Conservation (phyloP, 2,329 filamentous ascomycete species). For the Alternaria viburni region DNA sequence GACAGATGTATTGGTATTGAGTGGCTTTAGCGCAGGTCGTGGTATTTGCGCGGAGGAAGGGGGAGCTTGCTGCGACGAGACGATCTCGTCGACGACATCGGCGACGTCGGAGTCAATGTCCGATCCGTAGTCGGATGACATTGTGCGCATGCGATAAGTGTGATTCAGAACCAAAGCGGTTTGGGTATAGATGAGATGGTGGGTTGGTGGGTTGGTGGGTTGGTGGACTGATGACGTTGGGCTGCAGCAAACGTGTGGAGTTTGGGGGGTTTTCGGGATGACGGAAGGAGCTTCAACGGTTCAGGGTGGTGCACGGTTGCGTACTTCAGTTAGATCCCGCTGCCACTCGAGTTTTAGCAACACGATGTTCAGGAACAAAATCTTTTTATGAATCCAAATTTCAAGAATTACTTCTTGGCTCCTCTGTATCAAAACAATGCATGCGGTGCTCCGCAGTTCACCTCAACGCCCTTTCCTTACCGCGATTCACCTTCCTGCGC, state of each 20-base stretch:
- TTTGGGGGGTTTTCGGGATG: background rate
- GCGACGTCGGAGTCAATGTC: background rate
- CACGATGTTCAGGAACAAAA: too few species aligned
- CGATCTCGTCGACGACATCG: background rate
- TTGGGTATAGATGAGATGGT: background rate
- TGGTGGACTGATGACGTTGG: background rate
- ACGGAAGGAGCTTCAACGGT: background rate
- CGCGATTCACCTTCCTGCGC: too few species aligned
- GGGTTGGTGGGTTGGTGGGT: background rate
- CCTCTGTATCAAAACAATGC: too few species aligned
- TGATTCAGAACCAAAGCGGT: too few species aligned
- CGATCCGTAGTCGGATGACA: background rate
- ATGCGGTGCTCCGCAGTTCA: too few species aligned
- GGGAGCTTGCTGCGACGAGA: background rate
- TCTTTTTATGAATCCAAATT: too few species aligned
- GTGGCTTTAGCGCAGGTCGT: background rate
- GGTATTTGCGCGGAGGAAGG: background rate
- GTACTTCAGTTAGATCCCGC: background rate
- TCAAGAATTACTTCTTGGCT: too few species aligned
- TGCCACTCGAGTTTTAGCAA: too few species aligned
- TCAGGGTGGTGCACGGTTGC: background rate
- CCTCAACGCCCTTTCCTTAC: too few species aligned
- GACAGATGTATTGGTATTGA: accelerated
- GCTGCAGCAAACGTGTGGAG: background rate
- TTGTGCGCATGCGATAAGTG: background rate